Base-by-base conservation (phyloP, 805 yeast genomes). In the Pichia californica region DNA sequence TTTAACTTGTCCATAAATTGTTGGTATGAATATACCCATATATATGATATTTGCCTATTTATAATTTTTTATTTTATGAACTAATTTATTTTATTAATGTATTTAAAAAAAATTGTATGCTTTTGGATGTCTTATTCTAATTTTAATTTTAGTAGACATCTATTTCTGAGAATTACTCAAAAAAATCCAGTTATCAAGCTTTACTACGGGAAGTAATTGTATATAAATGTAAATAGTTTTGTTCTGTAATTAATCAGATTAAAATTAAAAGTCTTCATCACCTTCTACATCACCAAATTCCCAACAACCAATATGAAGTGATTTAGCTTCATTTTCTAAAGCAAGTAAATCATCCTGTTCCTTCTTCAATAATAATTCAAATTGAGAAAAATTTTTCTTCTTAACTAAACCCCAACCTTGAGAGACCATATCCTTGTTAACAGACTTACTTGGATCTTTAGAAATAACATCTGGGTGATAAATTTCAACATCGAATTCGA, bases 241-340 rank as follows among this genome's bases (percentile, higher is more conserved):
- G 26, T 7, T 7, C 32, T 10, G 11, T 27, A 28, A 1, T 39
- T 42, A 4, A 7, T 9, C 8, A 30, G 14, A n/a, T 9, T 16
- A 7, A 27, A 7, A 8, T 19, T 21, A 49, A 19, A 46, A 49
- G 4, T 57, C 55, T 8, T 77, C 83, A 44, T 77, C 82, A 43
- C 69, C 77, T 31, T 81, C 73, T 30, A 83, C 74, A 56, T 83
- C 88, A 40, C 89, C 89, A 52, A 75, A 79, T 61, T 79, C 78
- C 89, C 89, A 83, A 57, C 85, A 80, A 5, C 88, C 88, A 18
- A 63, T 54, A 47, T 77, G 79, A 27, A 54, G 60, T 15, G 60
- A 41, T 56, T 70, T 75, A 25, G 88, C 88, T 7, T 50, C 53
- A 16, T 52, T 46, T 59, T 83, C 82, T 3, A 69, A 66, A 27